A percentile compares a stretch with the other conserved stretches of the same genome.
Evolutionary conservation across 352 stramenopile genomes (phyloP).

Genomic region (Pythium rhizo-oryzae): DNA sequence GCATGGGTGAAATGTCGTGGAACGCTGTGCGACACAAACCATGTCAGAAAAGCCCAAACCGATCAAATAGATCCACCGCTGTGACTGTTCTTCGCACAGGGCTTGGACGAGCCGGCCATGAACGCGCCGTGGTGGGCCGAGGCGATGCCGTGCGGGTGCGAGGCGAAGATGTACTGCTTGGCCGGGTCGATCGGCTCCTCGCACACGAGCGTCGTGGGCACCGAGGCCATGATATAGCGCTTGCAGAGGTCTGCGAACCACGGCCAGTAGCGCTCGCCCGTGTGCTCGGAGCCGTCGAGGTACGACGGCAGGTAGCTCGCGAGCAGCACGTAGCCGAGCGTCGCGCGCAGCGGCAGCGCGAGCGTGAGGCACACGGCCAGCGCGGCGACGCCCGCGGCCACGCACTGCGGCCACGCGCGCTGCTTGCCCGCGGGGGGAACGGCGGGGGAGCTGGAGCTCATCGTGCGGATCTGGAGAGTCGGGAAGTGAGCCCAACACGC

Average conservation of each 20-base stretch:
- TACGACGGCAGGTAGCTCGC: constrained; percentile 36
- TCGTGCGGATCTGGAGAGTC: too few species aligned
- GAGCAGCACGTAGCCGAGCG: constrained; percentile 26
- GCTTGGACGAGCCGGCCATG: constrained; percentile 57
- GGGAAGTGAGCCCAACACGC: too few species aligned
- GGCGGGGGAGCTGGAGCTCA: background rate
- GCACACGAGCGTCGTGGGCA: constrained; percentile 68
- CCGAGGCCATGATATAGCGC: constrained; percentile 30
- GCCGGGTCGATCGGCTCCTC: constrained; percentile 58
- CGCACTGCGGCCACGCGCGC: constrained; percentile 25
- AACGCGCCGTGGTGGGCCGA: constrained; percentile 73
- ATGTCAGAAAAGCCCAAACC: background rate
- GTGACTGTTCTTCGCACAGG: constrained; percentile 22
- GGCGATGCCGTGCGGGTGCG: constrained; percentile 73
- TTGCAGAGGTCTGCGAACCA: constrained; percentile 27
- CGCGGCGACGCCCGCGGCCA: constrained; percentile 25
- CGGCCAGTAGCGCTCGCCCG: constrained; percentile 34
- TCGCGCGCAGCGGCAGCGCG: constrained; percentile 11
- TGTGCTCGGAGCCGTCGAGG: constrained; percentile 32
- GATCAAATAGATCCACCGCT: background rate
- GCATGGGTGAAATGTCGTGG: constrained; percentile 62
- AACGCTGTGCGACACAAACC: constrained; percentile 42
- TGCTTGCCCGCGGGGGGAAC: constrained; percentile 18
- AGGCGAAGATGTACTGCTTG: constrained; percentile 82
- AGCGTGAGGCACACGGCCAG: constrained; percentile 22